Evolutionary conservation across 495 filamentous ascomycete species (phyloP), one percentile per base, ranked within the genome.

Genomic region (Poronia punctata): DNA sequence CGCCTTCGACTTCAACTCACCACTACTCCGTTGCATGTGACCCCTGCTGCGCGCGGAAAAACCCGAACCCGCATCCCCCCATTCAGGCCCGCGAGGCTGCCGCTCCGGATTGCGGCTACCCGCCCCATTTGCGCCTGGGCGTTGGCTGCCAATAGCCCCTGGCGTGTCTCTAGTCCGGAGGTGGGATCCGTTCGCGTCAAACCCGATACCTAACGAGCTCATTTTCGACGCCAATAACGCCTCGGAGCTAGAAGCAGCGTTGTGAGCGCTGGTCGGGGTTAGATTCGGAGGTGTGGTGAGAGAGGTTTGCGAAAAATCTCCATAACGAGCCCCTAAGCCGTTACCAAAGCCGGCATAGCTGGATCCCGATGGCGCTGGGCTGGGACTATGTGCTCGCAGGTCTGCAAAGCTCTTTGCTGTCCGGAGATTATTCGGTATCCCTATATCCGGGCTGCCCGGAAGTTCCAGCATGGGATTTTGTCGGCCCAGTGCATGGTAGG

Each of bases 361-460:
- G 14, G 83, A 84, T 9, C 84, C 83, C 3, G 92, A 95, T 3
- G 86, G 83, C 12, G 84, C 89, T 4, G 92, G 90, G 42, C 90
- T 96, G 10, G 92, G 92, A 7, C 89, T 95, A 63, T 89, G 93
- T 2, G 90, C 92, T 44, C 89, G 84, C 46, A 98, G 67, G 60
- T 98, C 92, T 30, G 90, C 92, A 57, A 95, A 95, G 15, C 90
- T 96, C 67, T 97, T 97, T 48, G 93, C 92, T 21, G 84, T 84
- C 16, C 92, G 84, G n/a, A 98, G 76, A 60, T 88, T 92, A 39
- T 75, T 75, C 31, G 77, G 46, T 29, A 59, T 53, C 12, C 74
- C 71, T 27, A 57, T 59, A 5, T 82, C 81, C 1, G 88, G 85
- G 37, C 89, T 94, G 48, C 86, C 84, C 14, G 89, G 75, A 40